Evolutionary conservation across 441 rosid species (phyloP).

Genomic region (Populus hybrid): DNA sequence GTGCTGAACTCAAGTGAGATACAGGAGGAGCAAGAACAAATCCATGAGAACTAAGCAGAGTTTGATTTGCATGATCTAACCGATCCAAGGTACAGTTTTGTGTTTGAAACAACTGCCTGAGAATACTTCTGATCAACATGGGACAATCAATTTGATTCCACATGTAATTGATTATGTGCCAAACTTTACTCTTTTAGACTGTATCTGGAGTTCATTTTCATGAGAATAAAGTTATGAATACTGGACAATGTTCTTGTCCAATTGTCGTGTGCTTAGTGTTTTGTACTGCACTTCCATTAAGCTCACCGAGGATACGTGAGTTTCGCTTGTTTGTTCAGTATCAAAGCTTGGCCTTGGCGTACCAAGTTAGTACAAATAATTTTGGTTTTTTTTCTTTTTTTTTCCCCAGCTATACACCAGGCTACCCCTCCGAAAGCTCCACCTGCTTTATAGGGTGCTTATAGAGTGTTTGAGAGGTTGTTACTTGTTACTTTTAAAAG

Average conservation of each 20-base stretch:
- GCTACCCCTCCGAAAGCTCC: too few relatives aligned
- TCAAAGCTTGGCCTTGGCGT: background rate
- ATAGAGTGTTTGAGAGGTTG: too few relatives aligned
- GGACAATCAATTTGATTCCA: background rate
- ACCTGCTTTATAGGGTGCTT: too few relatives aligned
- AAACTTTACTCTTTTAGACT: background rate
- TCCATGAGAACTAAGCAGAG: constrained; percentile 24
- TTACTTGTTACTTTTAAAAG: too few relatives aligned
- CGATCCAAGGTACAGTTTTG: background rate
- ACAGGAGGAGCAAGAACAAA: constrained; percentile 45
- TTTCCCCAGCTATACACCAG: too few relatives aligned
- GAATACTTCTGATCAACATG: background rate
- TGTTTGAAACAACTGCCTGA: background rate
- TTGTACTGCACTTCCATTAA: background rate
- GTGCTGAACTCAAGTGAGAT: constrained; percentile 44
- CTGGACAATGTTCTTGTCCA: background rate
- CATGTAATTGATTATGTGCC: background rate
- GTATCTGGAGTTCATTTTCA: background rate
- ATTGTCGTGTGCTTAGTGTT: background rate
- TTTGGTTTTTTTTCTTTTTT: too few relatives aligned
- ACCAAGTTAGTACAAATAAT: too few relatives aligned
- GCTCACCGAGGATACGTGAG: background rate
- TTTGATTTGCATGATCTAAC: background rate
- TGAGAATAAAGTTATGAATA: constrained; percentile 4
- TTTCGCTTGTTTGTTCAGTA: background rate